Conservation (phyloP, 1,139 yeast species). For the Eremothecium cymbalariae region DNA sequence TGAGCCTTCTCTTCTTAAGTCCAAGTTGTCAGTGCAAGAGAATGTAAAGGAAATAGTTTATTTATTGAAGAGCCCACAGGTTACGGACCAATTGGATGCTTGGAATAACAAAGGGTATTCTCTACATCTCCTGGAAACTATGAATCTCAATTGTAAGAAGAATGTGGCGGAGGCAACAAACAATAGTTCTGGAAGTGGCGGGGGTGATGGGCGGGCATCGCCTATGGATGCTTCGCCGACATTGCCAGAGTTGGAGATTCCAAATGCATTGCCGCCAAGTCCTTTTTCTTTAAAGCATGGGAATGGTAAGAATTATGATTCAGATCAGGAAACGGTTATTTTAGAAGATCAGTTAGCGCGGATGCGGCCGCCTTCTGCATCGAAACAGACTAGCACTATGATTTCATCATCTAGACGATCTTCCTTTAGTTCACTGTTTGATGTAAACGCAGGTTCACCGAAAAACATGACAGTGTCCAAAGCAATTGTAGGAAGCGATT, state of each 20-base stretch:
- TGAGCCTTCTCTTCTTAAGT: slow-evolving; percentile 16
- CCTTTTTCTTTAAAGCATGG: slow-evolving; percentile 3
- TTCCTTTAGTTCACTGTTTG: not conserved
- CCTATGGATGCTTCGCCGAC: not conserved
- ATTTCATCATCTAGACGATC: not conserved
- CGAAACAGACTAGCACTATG: not conserved
- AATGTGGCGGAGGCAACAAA: not conserved
- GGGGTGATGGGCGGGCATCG: not conserved
- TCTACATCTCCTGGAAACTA: slow-evolving; percentile 21
- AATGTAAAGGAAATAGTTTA: slow-evolving; percentile 32
- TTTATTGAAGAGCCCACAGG: slow-evolving; percentile 27
- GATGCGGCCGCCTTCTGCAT: slow-evolving; percentile 1
- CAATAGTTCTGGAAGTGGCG: not conserved
- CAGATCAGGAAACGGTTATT: slow-evolving; percentile 10
- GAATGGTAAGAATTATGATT: slow-evolving; percentile 4
- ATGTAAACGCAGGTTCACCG: not conserved
- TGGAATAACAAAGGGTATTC: slow-evolving; percentile 19
- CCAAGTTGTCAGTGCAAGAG: slow-evolving; percentile 28
- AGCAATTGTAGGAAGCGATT: not conserved
- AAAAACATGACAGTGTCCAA: not conserved
- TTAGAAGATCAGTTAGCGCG: not conserved
- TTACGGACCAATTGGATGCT: slow-evolving; percentile 22
- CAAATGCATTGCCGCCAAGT: not conserved
- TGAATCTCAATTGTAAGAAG: slow-evolving; percentile 15
- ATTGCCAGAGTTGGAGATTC: not conserved